A percentile compares a stretch with the other conserved stretches of the same genome.
These are phyloP conservation scores for Phytopythium vexans DNA, from an alignment of 352 stramenopile species.

Conservation along the genomic window DNA sequence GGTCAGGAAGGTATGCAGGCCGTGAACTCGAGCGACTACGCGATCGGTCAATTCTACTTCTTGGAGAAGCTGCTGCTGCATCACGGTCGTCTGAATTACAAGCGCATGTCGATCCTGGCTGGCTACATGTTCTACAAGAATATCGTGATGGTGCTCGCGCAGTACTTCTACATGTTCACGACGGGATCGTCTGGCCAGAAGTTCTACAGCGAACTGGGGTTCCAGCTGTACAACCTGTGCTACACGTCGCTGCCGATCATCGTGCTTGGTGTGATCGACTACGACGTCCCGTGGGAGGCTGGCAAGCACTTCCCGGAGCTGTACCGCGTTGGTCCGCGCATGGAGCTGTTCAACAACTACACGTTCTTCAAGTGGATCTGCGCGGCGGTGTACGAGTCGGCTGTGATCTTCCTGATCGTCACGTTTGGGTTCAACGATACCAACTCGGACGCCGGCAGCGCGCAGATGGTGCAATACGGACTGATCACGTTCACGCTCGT, in stretches of 20 bases:
- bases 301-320: conserved; percentile 67
- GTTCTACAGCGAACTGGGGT: conserved; percentile 74
- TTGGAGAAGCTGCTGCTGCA: conserved; percentile 94
- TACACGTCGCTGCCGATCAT: conserved; percentile 93
- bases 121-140: conserved; percentile 99
- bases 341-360: conserved; percentile 80
- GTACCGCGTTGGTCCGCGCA: conserved; percentile 68
- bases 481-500: conserved; percentile 92
- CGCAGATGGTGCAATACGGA: conserved; percentile 89
- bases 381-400: conserved; percentile 66
- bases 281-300: conserved; percentile 72
- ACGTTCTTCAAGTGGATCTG: conserved; percentile 87
- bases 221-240: conserved; percentile 93
- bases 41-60: conserved; percentile 97
- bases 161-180: conserved; percentile 93
- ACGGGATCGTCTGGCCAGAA: conserved; percentile 89
- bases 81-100: conserved; percentile 97
- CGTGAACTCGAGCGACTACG: conserved; percentile 97
- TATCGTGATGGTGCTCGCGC: conserved; percentile 83
- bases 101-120: conserved; percentile 91
- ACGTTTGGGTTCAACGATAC: conserved; percentile 75
- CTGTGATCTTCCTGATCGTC: conserved; percentile 67
- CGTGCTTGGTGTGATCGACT: conserved; percentile 71
- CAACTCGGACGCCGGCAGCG: conserved; percentile 77
- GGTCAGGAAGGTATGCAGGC: conserved; percentile 93